phyloP scores from a whole-genome alignment of 345 rosid species.

The Eucalyptus caleyi region DNA sequence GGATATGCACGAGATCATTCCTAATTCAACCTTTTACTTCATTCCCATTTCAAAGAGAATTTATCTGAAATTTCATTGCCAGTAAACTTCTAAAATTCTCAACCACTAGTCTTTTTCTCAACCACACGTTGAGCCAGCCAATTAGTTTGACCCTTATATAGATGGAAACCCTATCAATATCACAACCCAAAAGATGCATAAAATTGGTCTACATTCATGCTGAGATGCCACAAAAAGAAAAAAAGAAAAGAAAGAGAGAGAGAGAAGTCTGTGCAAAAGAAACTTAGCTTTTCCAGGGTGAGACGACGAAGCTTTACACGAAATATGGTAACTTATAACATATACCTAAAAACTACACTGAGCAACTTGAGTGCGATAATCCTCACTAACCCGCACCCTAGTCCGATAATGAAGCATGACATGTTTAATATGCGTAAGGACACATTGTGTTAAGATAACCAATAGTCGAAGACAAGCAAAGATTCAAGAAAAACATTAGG shows the following conservation, averaged over 20 bases:
- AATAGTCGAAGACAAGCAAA: neutral
- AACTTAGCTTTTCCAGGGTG: too few relatives aligned
- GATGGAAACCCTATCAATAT: neutral
- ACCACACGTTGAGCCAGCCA: neutral
- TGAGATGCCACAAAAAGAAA: neutral
- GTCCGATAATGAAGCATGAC: neutral
- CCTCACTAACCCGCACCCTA: neutral
- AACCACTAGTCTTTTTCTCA: neutral
- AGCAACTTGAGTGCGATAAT: neutral
- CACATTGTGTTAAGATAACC: neutral
- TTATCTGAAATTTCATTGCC: neutral
- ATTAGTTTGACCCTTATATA: neutral
- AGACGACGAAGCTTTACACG: too few relatives aligned
- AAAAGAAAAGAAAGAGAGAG: too few relatives aligned
- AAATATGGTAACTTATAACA: too few relatives aligned
- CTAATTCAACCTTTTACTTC: neutral
- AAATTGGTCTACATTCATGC: neutral
- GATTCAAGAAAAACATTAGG: neutral
- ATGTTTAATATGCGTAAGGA: neutral
- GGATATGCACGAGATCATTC: neutral
- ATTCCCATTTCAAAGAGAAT: neutral
- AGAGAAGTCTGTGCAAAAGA: too few relatives aligned
- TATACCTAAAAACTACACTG: neutral
- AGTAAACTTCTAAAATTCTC: neutral
- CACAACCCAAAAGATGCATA: neutral